These are phyloP conservation scores for Clavispora phyllophila DNA, from an alignment of 805 yeast genomes.

Conservation along the genomic window DNA sequence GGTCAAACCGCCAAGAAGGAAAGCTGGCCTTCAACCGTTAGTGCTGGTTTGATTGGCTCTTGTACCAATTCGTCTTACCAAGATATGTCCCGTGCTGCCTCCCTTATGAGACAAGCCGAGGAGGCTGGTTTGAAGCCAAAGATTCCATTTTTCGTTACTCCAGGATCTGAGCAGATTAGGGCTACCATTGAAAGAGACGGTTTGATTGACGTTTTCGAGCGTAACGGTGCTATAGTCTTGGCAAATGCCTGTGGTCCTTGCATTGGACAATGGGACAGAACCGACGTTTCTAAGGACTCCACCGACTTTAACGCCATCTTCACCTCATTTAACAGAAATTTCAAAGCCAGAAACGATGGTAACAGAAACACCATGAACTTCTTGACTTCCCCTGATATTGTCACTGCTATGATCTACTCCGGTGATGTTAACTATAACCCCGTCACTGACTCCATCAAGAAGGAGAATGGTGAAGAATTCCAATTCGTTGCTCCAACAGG, in stretches of 20 bases:
- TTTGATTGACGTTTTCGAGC: conserved; percentile 69
- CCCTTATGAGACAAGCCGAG: conserved; percentile 83
- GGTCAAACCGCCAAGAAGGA: conserved; percentile 64
- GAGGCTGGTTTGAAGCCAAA: conserved; percentile 83
- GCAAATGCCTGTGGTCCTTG: conserved; percentile 99
- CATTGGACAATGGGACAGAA: conserved; percentile 99
- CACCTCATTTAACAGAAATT: conserved; percentile 96
- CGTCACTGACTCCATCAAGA: conserved; percentile 72
- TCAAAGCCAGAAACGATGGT: conserved; percentile 97
- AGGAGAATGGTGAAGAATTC: conserved; percentile 67
- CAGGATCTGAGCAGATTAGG: conserved; percentile 97
- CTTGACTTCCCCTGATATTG: conserved; percentile 97
- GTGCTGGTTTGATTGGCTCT: conserved; percentile 95
- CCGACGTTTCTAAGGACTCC: conserved; percentile 61
- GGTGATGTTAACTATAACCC: conserved; percentile 94
- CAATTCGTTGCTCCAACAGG: conserved; percentile 77
- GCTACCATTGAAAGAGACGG: conserved; percentile 98
- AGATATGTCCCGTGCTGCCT: conserved; percentile 96
- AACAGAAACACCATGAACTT: conserved; percentile 97
- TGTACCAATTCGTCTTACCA: conserved; percentile 98
- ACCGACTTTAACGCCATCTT: conserved; percentile 81
- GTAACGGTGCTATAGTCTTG: conserved; percentile 85
- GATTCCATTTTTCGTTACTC: conserved; percentile 90
- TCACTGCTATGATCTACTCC: conserved; percentile 93
- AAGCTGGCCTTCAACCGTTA: conserved; percentile 81